Conservation (phyloP, 208 protist genomes). For the Spongospora subterranea region DNA sequence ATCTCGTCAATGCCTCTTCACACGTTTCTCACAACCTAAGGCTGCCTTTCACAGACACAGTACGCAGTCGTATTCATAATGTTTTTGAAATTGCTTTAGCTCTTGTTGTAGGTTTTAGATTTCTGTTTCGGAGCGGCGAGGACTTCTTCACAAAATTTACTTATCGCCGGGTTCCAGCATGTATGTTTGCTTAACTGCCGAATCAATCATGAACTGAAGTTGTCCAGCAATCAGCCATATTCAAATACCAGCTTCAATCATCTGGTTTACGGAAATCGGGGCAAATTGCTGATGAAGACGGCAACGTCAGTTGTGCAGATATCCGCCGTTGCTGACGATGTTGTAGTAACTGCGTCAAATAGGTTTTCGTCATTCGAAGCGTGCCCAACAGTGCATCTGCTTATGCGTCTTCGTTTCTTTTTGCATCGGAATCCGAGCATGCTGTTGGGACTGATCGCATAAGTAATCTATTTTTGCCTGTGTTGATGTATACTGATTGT, state of each 20-base stretch:
- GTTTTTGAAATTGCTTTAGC: neutral
- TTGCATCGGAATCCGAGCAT: neutral
- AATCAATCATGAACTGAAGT: neutral
- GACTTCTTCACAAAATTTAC: neutral
- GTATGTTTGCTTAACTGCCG: neutral
- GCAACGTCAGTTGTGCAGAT: neutral
- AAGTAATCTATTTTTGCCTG: neutral
- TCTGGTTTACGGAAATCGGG: neutral
- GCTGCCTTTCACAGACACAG: slow-evolving; percentile 9
- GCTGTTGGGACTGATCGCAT: neutral
- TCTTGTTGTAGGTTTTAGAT: neutral
- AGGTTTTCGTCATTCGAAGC: slow-evolving; percentile 19
- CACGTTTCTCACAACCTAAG: neutral
- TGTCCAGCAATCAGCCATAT: neutral
- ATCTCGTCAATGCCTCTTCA: neutral
- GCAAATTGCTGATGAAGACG: neutral
- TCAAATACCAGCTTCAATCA: neutral
- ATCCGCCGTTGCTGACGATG: neutral
- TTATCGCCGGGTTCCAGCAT: neutral
- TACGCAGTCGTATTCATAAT: neutral
- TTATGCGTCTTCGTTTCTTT: slow-evolving; percentile 33
- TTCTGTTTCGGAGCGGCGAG: neutral
- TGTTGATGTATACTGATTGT: neutral
- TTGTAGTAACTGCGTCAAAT: too few relatives aligned
- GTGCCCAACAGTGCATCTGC: neutral